Base-by-base conservation (phyloP, 2,329 filamentous ascomycete genomes). In the Bipolaris zeicola region DNA sequence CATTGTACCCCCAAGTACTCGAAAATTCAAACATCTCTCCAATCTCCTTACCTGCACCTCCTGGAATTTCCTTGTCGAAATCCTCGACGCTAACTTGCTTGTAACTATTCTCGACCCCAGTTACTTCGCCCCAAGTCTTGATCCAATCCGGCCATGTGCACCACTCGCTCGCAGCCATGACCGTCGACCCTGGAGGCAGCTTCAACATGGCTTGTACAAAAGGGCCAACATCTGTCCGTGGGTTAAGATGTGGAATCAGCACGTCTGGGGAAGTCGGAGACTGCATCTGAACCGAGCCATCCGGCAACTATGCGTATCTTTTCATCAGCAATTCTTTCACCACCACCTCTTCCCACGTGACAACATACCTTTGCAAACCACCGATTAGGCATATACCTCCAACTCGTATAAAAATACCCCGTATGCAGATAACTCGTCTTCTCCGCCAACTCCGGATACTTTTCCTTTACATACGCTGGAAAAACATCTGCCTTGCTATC, bases 91-190 rank as follows among this genome's bases (percentile, higher is more conserved):
- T 63, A 3, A 41, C 53, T 43, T 64, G 57, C 41, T 67, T 62
- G 18, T 66, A 64, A n/a, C 55, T 63, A 13, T 60, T 62, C 34
- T 55, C 58, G 8, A 60, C 55, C 24, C 65, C 67, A 6, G 59
- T 58, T 6, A 63, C 52, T 39, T 61, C 58, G 20, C 62, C 63
- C 67, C 68, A 75, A 1, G 62, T 46, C 26, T 61, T 52, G 28
- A 62, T 62, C 53, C 57, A 70, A 13, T 68, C 58, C 8, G 63
- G 62, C 60, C 60, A 67, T 8, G 57, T 66, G 24, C 63, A 54
- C 39, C 52, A 57, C 28, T 60, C 57, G 7, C 60, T 66, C 3
- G 60, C 57, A 24, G 65, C 70, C 58, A 72, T 64, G 42, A 74
- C 56, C 3, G 57, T 68, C 6, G 62, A 67, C n/a, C 16, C 20